A percentile compares a stretch with the other conserved stretches of the same genome.
Conservation (phyloP, 2,329 filamentous ascomycete genomes). For the Epichloe festucae region DNA sequence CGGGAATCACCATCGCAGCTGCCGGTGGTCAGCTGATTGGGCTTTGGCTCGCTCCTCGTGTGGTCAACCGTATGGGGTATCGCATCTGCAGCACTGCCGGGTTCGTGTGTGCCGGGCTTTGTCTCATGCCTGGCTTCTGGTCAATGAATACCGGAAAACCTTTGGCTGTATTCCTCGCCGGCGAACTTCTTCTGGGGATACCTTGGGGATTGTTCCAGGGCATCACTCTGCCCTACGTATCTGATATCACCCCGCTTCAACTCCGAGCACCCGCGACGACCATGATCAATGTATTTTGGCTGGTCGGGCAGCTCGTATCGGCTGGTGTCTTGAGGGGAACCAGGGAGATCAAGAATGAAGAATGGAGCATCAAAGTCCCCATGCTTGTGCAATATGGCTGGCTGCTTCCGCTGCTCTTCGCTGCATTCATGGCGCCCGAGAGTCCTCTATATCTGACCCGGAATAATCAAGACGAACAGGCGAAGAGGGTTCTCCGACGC, state of each 20-base stretch:
- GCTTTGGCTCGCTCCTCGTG: constrained; percentile 7
- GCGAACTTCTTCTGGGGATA: not conserved
- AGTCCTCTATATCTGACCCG: not conserved
- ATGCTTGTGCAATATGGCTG: not conserved
- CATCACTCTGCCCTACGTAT: constrained; percentile 1
- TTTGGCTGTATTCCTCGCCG: not conserved
- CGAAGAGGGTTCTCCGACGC: not conserved
- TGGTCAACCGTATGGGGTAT: constrained; percentile 7
- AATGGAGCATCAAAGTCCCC: not conserved
- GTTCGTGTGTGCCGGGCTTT: constrained; percentile 24
- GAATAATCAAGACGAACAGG: not conserved
- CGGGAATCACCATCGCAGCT: constrained; percentile 7
- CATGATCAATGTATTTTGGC: constrained; percentile 1
- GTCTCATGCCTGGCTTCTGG: constrained; percentile 13
- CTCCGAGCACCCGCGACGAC: not conserved
- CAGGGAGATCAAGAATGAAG: not conserved
- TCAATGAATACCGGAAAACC: not conserved
- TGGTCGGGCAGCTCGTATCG: not conserved
- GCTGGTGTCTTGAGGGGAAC: not conserved
- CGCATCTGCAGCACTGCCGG: constrained; percentile 13
- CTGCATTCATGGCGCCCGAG: not conserved
- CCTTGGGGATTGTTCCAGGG: constrained; percentile 1
- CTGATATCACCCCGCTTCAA: not conserved
- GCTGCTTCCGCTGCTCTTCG: not conserved
- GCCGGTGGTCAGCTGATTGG: constrained; percentile 8